Percentiles rank a stretch among this genome's conserved stretches.
Evolutionary conservation across 768 basidiomycete species (phyloP).

Genomic region (Leccinum disarticulatum): DNA sequence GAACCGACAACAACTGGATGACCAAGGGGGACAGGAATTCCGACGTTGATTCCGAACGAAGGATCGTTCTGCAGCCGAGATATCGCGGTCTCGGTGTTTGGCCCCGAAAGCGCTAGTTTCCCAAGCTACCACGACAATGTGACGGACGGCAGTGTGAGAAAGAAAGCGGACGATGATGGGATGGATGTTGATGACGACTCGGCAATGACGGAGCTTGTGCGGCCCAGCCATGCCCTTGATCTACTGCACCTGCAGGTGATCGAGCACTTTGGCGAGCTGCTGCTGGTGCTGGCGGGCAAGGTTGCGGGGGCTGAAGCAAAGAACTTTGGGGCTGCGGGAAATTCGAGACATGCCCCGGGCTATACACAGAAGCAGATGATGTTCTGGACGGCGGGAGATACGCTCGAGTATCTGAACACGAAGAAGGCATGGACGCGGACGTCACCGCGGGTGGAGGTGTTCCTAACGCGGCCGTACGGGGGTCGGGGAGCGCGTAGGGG

Average conservation of each 20-base stretch:
- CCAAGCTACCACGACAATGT: conserved; percentile 37
- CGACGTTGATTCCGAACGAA: conserved; percentile 32
- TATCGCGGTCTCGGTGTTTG: conserved; percentile 50
- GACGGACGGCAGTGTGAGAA: conserved; percentile 7
- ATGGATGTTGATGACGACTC: conserved; percentile 66
- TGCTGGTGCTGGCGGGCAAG: conserved; percentile 56
- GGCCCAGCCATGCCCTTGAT: conserved; percentile 60
- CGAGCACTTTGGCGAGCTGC: conserved; percentile 63
- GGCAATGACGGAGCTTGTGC: conserved; percentile 34
- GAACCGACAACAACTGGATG: conserved; percentile 6
- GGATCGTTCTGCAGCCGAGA: conserved; percentile 49
- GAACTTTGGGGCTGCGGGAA: conserved; percentile 31
- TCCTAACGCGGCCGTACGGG: conserved; percentile 49
- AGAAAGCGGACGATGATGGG: conserved; percentile 39
- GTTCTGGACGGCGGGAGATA: conserved; percentile 55
- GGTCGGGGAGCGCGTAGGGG: conserved; percentile 60
- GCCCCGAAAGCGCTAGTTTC: conserved; percentile 34
- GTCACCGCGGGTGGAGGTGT: conserved; percentile 51
- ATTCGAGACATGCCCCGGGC: conserved; percentile 59
- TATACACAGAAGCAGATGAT: conserved; percentile 43
- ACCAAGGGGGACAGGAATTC: conserved; percentile 19
- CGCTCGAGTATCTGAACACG: conserved; percentile 54
- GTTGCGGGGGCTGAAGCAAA: conserved; percentile 31
- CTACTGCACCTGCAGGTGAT: conserved; percentile 66
- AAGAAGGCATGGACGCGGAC: conserved; percentile 36